These are phyloP conservation scores for Mycena kentingensis DNA, from an alignment of 768 basidiomycete species.

Conservation along the genomic window DNA sequence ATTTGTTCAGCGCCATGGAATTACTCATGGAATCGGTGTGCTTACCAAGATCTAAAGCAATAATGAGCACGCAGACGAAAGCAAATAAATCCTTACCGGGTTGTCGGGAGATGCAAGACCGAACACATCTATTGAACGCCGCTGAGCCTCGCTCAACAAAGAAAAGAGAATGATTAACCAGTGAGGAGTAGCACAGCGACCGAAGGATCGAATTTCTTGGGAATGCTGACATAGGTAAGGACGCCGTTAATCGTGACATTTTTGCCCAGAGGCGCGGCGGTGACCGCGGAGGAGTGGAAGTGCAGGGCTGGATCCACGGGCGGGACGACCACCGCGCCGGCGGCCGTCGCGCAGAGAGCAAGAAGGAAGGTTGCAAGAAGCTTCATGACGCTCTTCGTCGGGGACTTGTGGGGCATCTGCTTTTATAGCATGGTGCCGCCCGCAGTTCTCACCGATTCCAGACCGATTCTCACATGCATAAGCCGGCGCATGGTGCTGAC, in stretches of 20 bases:
- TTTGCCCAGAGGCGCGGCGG: constrained; percentile 15
- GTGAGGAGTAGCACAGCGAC: constrained; percentile 17
- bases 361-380: too few species aligned
- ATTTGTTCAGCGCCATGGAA: background rate
- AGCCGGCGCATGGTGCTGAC: too few species aligned
- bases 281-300: too few species aligned
- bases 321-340: too few species aligned
- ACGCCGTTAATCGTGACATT: constrained; percentile 25
- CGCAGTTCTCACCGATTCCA: too few species aligned
- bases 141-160: background rate
- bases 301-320: too few species aligned
- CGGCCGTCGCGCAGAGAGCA: too few species aligned
- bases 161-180: background rate
- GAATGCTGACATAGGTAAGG: constrained; percentile 21
- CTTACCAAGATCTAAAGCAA: constrained; percentile 3
- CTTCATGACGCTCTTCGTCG: too few species aligned
- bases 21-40: background rate
- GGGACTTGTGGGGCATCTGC: too few species aligned
- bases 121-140: constrained; percentile 16
- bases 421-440: too few species aligned
- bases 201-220: constrained; percentile 16
- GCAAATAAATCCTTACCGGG: constrained; percentile 10
- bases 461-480: too few species aligned
- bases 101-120: constrained; percentile 22
- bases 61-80: background rate